These are phyloP conservation scores for Pontederia paniculata DNA, from an alignment of 176 grass and related monocot species.

Conservation along the genomic window DNA sequence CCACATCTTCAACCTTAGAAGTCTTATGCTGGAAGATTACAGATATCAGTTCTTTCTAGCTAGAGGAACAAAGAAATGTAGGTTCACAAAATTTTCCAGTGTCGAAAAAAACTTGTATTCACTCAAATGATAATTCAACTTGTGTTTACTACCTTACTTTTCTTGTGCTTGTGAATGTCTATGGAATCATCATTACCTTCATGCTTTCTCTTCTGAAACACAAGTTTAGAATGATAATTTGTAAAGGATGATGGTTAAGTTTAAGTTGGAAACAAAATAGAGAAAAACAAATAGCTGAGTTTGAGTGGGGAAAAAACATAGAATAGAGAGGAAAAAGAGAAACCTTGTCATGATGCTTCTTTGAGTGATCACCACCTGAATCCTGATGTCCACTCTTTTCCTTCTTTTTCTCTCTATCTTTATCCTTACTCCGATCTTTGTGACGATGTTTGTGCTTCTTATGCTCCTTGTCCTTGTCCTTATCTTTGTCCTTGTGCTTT, in stretches of 20 bases:
- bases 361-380: slow-evolving; percentile 51
- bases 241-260: neutral
- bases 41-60: neutral
- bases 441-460: slow-evolving; percentile 95
- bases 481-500: slow-evolving; percentile 83
- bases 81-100: neutral
- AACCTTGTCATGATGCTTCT: slow-evolving; percentile 79
- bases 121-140: neutral
- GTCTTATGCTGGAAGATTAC: slow-evolving; percentile 4
- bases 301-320: neutral
- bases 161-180: slow-evolving; percentile 33
- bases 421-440: slow-evolving; percentile 85
- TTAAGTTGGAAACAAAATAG: neutral
- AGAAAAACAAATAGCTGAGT: neutral
- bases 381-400: slow-evolving; percentile 88
- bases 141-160: slow-evolving; percentile 21
- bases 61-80: neutral
- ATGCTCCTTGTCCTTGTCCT: slow-evolving; percentile 89
- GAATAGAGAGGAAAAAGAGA: neutral
- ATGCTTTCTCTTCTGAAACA: slow-evolving; percentile 35
- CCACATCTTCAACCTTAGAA: slow-evolving; percentile 7
- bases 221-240: neutral
- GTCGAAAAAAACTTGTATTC: too few relatives aligned
- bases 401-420: slow-evolving; percentile 86
- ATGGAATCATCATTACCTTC: slow-evolving; percentile 30